Base-by-base conservation (phyloP, 139 green algal genomes). In the Zygnema cylindricum region DNA sequence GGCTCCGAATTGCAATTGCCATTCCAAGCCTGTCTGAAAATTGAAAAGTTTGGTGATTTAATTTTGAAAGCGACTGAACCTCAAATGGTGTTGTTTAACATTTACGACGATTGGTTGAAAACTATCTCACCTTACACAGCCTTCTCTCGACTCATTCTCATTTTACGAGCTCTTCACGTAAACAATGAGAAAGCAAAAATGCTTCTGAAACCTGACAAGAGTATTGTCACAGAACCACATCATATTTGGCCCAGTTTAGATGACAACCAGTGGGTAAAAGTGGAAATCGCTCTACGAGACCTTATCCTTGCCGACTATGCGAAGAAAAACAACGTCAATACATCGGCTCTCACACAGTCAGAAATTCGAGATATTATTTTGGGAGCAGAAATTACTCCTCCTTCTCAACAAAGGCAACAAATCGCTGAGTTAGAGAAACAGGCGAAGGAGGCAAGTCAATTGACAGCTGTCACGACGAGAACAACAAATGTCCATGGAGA, bases 361-460 rank as follows among this genome's bases (percentile, higher is more conserved):
- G 98, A 99, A 96, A 98, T 99, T 93, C 94, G 98, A 16, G 98
- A 99, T 94, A 99, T 99, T 93, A 99, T 99, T 87, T 92, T 99
- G 87, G 98, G 98, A 39, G 97, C 98, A 22, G 98, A 99, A 92
- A 99, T 99, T 93, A 96, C 97, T 69, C 97, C 98, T 39, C 98
- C 98, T 43, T 94, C 76, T 32, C 93, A 96, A 92, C 98, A 99
- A 94, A 96, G 98, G 21, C 97, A 99, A 95, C 96, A 99, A 95
- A 99, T 99, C 71, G 97, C 98, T 1, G 98, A 99, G 89, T 98
- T 99, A 77, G 98, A 99, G 94, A 98, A 98, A 95, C 95, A 98
- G 93, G 69, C 83, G n/a, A 88, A 69, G 76, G 77, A 92, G 77
- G 88, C 82, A 16, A 39, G 69, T 23, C 95, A 98, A 92, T 94